phyloP scores from a whole-genome alignment of 768 basidiomycete genomes.

The Rhizopogon vesiculosus region DNA sequence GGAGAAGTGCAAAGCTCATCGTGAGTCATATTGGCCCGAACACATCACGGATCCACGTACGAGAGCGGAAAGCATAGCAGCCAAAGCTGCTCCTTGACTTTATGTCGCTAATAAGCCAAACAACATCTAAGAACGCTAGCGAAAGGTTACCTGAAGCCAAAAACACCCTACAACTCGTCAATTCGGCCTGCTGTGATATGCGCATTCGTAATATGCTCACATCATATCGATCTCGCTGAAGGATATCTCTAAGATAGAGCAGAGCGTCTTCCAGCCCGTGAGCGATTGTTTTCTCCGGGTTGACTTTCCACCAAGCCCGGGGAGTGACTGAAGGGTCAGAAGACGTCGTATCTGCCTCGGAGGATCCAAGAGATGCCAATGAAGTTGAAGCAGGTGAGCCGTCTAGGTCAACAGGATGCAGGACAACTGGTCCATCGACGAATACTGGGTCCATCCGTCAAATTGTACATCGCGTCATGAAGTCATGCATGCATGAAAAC shows the following conservation, averaged over 20 bases:
- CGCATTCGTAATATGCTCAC: slow-evolving; percentile 32
- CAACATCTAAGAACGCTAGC: neutral
- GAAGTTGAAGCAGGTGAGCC: slow-evolving; percentile 19
- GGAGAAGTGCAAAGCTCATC: slow-evolving; percentile 1
- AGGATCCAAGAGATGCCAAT: slow-evolving; percentile 35
- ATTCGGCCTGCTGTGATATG: neutral
- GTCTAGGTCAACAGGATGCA: slow-evolving; percentile 61
- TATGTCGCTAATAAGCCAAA: slow-evolving; percentile 6
- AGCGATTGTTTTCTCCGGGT: slow-evolving; percentile 45
- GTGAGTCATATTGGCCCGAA: neutral
- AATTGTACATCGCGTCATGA: neutral
- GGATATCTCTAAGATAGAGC: slow-evolving; percentile 45
- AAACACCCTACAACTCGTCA: slow-evolving; percentile 51
- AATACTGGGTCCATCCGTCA: slow-evolving; percentile 46
- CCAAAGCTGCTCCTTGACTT: slow-evolving; percentile 79
- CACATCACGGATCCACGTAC: slow-evolving; percentile 35
- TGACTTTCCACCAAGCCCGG: slow-evolving; percentile 69
- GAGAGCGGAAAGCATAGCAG: slow-evolving; percentile 63
- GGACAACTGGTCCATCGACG: slow-evolving; percentile 63
- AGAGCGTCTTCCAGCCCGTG: slow-evolving; percentile 58
- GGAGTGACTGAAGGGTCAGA: slow-evolving; percentile 52
- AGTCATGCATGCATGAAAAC: neutral
- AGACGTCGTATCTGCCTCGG: slow-evolving; percentile 25
- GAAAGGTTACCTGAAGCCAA: slow-evolving; percentile 68
- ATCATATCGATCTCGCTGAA: slow-evolving; percentile 60